Percentiles rank a stretch among this genome's conserved stretches.
These are phyloP conservation scores for Xylaria sp. DNA, from an alignment of 2,329 filamentous ascomycete genomes.

Conservation along the genomic window DNA sequence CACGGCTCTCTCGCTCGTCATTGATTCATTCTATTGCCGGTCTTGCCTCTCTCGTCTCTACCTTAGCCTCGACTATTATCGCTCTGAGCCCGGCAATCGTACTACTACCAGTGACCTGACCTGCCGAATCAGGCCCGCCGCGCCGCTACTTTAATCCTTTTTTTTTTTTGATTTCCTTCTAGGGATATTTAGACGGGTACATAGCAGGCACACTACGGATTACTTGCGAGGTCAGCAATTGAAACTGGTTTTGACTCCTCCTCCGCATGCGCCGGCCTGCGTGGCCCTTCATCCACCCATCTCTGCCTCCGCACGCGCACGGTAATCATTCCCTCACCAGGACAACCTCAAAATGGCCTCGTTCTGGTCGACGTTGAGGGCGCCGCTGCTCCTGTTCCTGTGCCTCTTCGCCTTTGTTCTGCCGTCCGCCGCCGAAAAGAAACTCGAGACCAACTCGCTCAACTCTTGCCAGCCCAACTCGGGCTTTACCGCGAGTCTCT, in stretches of 20 bases:
- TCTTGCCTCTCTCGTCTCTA: not conserved
- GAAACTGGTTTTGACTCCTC: not conserved
- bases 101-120: not conserved
- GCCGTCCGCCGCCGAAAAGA: constrained; percentile 22
- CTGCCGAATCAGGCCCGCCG: not conserved
- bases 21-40: no score
- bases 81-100: not conserved
- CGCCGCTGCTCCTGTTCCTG: constrained; percentile 14
- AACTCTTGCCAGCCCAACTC: constrained; percentile 71
- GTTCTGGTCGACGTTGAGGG: constrained; percentile 6
- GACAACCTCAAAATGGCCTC: constrained; percentile 9
- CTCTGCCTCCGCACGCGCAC: not conserved
- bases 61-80: not conserved
- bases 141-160: not conserved
- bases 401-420: constrained; percentile 24
- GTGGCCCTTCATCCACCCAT: constrained; percentile 2
- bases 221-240: not conserved
- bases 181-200: not conserved
- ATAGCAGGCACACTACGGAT: not conserved
- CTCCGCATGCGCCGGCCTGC: constrained; percentile 1
- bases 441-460: constrained; percentile 51
- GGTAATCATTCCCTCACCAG: not conserved
- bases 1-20: not conserved
- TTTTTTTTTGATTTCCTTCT: not conserved
- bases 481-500: constrained; percentile 72